Evolutionary conservation across 2,329 filamentous ascomycete species (phyloP), one percentile per base, ranked within the genome.

Genomic region (Penicillium sp.): DNA sequence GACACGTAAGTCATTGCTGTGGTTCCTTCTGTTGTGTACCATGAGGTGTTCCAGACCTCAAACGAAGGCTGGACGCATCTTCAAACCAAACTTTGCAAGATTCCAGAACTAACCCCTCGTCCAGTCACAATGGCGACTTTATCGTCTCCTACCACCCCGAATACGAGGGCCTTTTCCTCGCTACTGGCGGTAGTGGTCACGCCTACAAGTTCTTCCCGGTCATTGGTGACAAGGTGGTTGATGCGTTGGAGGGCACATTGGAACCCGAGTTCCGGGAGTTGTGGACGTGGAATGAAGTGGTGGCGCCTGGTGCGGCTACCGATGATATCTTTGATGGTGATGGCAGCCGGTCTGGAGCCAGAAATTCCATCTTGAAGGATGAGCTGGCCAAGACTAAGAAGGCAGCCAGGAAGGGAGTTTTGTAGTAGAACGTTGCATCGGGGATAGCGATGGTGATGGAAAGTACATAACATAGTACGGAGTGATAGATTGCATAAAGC

Each of bases 131-230:
- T 17, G 89, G 85, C 22, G 86, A 92, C 70, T 92, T 90, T 78
- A 81, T 92, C 56, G 81, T 91, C 61, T 85, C 88, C 69, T 87
- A 88, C 73, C 88, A 91, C 68, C 89, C 89, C 0, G 75, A 80
- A 15, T 84, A 84, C 74, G 60, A 71, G 5, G 75, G 75, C 38
- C 74, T 84, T 5, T 82, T 82, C 69, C 69, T 84, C 50, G 82
- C 82, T 10, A 83, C 81, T 1, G 82, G 81, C 5, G 82, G 81
- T 7, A 82, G 79, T 53, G 81, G 82, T n/a, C 82, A 84, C 66
- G 82, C 71, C 8, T 84, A 78, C 70, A 84, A 84, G 63, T 84
- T 84, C 72, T 74, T 84, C 59, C 82, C 82, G 38, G 76, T 83
- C 14, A 72, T 84, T n/a, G 82, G 82, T 12, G 79, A 82, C 53